These are phyloP conservation scores for Brassica incana DNA, from an alignment of 345 rosid species.

Conservation along the genomic window DNA sequence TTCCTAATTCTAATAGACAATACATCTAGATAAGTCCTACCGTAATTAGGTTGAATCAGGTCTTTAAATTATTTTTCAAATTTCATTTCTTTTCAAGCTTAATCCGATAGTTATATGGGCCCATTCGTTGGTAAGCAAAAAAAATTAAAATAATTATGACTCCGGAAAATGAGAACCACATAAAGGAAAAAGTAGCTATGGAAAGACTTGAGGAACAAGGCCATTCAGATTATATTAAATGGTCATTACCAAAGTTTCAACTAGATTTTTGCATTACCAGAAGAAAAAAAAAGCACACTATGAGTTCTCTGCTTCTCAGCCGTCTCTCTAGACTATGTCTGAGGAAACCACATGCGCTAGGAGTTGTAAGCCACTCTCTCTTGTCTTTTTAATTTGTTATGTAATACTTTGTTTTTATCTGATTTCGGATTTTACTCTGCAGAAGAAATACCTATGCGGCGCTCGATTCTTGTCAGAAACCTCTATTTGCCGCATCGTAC, in stretches of 20 bases:
- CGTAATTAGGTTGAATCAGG: too few species aligned
- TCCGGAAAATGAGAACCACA: too few species aligned
- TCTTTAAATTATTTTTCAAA: too few species aligned
- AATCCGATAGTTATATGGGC: too few species aligned
- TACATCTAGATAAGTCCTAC: too few species aligned
- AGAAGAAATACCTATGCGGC: background rate
- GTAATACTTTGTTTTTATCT: background rate
- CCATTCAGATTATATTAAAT: background rate
- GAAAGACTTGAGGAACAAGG: background rate
- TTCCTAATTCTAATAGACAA: too few species aligned
- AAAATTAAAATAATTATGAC: too few species aligned
- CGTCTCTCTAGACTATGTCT: background rate
- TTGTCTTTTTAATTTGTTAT: background rate
- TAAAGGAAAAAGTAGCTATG: slow-evolving; percentile 19
- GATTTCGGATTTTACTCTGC: background rate
- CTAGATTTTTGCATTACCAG: background rate
- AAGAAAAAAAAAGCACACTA: background rate
- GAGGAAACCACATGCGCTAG: background rate
- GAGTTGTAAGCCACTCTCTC: background rate
- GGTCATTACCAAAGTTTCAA: background rate
- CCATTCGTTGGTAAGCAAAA: too few species aligned
- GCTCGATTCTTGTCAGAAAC: background rate
- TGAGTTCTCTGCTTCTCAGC: background rate
- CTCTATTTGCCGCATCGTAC: background rate
- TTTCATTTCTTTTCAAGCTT: too few species aligned